Evolutionary conservation across 441 rosid species (phyloP).

Genomic region (Brassica hybrid): DNA sequence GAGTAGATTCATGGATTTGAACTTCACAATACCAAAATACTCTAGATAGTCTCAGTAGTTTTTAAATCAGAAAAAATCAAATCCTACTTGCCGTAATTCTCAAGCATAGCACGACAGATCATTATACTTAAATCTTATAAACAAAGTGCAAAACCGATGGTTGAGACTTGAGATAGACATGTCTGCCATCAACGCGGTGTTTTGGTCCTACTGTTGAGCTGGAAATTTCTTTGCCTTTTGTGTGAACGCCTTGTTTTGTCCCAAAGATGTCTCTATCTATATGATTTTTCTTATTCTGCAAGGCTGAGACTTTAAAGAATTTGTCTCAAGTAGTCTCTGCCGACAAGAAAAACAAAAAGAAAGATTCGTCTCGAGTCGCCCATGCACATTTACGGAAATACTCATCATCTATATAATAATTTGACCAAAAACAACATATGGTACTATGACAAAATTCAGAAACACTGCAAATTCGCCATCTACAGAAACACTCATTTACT

Average conservation of each 20-base stretch:
- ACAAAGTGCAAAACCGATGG: background rate
- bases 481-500: background rate
- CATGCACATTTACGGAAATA: background rate
- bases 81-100: too few species aligned
- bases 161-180: conserved; percentile 27
- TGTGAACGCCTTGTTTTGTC: background rate
- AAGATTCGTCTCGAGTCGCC: background rate
- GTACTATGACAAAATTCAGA: background rate
- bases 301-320: background rate
- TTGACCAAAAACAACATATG: background rate
- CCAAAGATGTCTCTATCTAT: background rate
- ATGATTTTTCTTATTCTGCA: conserved; percentile 5
- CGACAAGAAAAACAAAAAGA: background rate
- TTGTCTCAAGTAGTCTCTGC: background rate
- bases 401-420: background rate
- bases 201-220: background rate
- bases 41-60: too few species aligned
- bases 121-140: background rate
- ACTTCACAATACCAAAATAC: too few species aligned
- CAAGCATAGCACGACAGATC: too few species aligned
- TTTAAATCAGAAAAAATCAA: too few species aligned
- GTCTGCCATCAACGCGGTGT: conserved; percentile 24
- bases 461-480: background rate
- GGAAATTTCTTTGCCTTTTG: background rate
- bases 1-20: too few species aligned